A percentile compares a stretch with the other conserved stretches of the same genome.
Evolutionary conservation across 1,139 yeast genomes (phyloP).

Genomic region (Sugiyamaella neomexicana): DNA sequence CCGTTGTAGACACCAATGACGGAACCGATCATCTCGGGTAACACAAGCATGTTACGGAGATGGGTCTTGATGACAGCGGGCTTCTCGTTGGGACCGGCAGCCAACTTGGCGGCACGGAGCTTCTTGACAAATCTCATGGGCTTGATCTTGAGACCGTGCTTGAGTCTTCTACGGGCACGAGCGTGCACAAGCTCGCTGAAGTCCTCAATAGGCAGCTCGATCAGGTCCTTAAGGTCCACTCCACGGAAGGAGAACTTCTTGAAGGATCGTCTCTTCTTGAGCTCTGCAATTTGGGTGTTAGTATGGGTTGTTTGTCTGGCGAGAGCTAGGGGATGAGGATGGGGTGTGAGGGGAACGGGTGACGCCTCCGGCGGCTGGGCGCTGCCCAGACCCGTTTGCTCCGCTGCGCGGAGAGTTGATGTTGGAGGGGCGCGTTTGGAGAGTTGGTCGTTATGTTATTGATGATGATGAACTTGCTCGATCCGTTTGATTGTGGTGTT

Average conservation of each 20-base stretch:
- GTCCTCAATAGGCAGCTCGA: slow-evolving; percentile 94
- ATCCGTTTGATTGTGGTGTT: too few relatives aligned
- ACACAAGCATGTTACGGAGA: slow-evolving; percentile 97
- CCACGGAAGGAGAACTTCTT: slow-evolving; percentile 99
- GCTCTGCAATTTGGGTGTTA: slow-evolving; percentile 14
- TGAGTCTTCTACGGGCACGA: slow-evolving; percentile 99
- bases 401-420: too few relatives aligned
- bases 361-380: too few relatives aligned
- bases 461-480: too few relatives aligned
- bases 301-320: neutral
- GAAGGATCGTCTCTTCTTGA: slow-evolving; percentile 67
- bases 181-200: slow-evolving; percentile 96
- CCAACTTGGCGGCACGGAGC: slow-evolving; percentile 96
- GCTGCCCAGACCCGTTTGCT: too few relatives aligned
- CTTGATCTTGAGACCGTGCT: slow-evolving; percentile 94
- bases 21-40: slow-evolving; percentile 99
- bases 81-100: slow-evolving; percentile 91
- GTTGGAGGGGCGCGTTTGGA: too few relatives aligned
- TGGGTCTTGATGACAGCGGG: slow-evolving; percentile 99
- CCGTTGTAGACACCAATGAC: slow-evolving; percentile 99
- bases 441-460: too few relatives aligned
- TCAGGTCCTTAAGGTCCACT: slow-evolving; percentile 92
- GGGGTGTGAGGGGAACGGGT: neutral
- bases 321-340: neutral
- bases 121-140: slow-evolving; percentile 97